Evolutionary conservation across 306 rosid genomes (phyloP).

Genomic region (Trifolium dubium): DNA sequence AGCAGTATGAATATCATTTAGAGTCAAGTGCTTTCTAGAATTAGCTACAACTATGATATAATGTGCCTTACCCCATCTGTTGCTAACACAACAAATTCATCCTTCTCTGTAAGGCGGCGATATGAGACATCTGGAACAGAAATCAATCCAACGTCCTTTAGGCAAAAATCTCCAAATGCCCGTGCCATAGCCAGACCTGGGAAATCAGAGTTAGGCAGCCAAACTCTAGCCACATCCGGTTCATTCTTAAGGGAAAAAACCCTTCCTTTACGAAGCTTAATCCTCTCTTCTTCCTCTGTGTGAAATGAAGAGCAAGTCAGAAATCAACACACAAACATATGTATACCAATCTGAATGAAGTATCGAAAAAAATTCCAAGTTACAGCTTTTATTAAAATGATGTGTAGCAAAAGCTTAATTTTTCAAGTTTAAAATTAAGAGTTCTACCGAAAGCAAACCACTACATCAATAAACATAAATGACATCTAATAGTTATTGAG

Average conservation of each 20-base stretch:
- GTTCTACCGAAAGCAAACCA: not conserved
- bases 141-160: slow-evolving; percentile 83
- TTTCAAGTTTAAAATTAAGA: slow-evolving; percentile 9
- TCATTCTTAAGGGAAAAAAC: slow-evolving; percentile 80
- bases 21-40: slow-evolving; percentile 26
- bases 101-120: slow-evolving; percentile 70
- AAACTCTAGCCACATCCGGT: slow-evolving; percentile 81
- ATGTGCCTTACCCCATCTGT: slow-evolving; percentile 85
- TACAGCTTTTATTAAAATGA: slow-evolving; percentile 1
- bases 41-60: slow-evolving; percentile 13
- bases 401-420: slow-evolving; percentile 10
- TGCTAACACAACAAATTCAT: slow-evolving; percentile 88
- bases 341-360: slow-evolving; percentile 2
- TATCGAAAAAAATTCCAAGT: slow-evolving; percentile 12
- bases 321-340: slow-evolving; percentile 24
- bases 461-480: not conserved
- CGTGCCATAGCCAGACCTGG: slow-evolving; percentile 99
- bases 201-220: slow-evolving; percentile 83
- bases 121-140: slow-evolving; percentile 76
- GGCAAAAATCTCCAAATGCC: slow-evolving; percentile 94
- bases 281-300: slow-evolving; percentile 86
- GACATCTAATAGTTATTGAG: slow-evolving; percentile 1
- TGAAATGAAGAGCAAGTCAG: slow-evolving; percentile 24
- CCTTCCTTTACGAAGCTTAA: slow-evolving; percentile 73
- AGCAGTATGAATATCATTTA: slow-evolving; percentile 12